Base-by-base conservation (phyloP, 2,329 filamentous ascomycete genomes). In the Escovopsis sp. region DNA sequence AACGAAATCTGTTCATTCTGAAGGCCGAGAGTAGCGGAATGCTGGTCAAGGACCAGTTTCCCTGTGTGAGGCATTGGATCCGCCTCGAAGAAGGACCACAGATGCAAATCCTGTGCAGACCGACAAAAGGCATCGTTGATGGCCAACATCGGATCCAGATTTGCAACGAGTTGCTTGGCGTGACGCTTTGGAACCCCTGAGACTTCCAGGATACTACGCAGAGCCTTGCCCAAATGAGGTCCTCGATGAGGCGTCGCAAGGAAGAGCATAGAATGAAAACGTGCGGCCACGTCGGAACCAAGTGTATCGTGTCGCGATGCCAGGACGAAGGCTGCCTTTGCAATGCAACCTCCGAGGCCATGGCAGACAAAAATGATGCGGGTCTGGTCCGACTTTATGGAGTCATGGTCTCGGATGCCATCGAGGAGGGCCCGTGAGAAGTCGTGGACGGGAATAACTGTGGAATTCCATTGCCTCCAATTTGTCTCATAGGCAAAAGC, bases 41-140 rank as follows among this genome's bases (percentile, higher is more conserved):
- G 25, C 10, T 44, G 39, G 2, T 44, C 43, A 3, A 44, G 39
- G 12, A 44, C 40, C 11, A 37, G 11, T 29, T 11, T 29, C 7
- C 27, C 27, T 3, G 11, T 29, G 2, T 7, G 8, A 13, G 42
- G 4, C 20, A 39, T 31, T 7, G 42, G 24, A 0, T 11, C 12
- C 5, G 42, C 31, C 40, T 43, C 42, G 30, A 40, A 39, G 24
- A 40, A 43, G 12, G 42, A 43, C 42, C 42, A 43, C 3, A 43
- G 14, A 13, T 24, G 39, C 12, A 43, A 25, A 3, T 15, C 39
- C 12, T 25, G 37, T 4, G 42, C 42, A 5, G 29, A 30, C 16
- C 35, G 37, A 7, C 29, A 37, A 37, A 43, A 43, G 2, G 39
- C n/a, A 9, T 39, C 32, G 10, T 40, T 40, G 11, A 43, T 5